Conservation (phyloP, 179 eudicot species). For the Nepenthes alata region DNA sequence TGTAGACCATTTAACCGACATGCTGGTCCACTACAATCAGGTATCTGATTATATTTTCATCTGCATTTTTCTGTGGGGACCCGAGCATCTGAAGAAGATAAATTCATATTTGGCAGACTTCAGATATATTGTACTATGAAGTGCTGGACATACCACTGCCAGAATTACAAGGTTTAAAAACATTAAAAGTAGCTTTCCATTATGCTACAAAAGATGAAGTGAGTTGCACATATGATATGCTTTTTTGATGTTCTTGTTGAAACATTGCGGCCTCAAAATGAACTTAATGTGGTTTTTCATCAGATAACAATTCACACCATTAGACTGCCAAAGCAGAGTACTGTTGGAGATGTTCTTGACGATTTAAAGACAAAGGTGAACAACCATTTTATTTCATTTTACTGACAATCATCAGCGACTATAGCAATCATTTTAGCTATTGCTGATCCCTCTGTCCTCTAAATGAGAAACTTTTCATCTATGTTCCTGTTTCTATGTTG, state of each 20-base stretch:
- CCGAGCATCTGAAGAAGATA: not conserved
- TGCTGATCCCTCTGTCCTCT: no score
- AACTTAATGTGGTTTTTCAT: constrained; percentile 6
- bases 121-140: constrained; percentile 82
- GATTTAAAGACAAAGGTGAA: constrained; percentile 61
- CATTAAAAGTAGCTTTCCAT: constrained; percentile 68
- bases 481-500: no score
- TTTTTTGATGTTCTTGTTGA: not conserved
- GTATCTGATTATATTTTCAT: constrained; percentile 15
- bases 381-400: no score
- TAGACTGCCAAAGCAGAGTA: constrained; percentile 77
- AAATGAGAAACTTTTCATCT: no score
- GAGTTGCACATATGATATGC: constrained; percentile 10
- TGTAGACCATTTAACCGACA: constrained; percentile 59
- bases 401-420: no score
- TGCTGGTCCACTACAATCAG: constrained; percentile 73
- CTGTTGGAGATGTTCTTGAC: constrained; percentile 71
- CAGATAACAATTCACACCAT: constrained; percentile 61
- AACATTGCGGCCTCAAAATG: not conserved
- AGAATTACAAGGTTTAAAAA: constrained; percentile 76
- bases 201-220: constrained; percentile 65
- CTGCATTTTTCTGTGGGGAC: not conserved
- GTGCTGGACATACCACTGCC: constrained; percentile 81
- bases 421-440: no score
- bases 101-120: constrained; percentile 25